phyloP scores from a whole-genome alignment of 805 yeast genomes.

The Tanozyma kutaoensis region DNA sequence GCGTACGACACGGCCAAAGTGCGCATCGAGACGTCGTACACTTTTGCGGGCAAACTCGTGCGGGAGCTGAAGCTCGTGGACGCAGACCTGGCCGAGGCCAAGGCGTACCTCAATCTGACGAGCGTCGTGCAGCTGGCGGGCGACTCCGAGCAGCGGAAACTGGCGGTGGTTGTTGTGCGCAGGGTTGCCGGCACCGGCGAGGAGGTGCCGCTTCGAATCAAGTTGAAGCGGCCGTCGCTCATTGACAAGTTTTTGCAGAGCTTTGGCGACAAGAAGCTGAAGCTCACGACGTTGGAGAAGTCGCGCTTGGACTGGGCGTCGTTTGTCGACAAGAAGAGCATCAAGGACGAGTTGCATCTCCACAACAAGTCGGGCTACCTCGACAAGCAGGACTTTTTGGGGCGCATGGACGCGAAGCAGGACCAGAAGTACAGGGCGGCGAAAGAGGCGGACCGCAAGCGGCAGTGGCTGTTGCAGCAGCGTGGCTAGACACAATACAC shows the following conservation, averaged over 20 bases:
- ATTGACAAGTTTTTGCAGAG: conserved; percentile 64
- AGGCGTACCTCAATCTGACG: conserved; percentile 56
- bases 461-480: background rate
- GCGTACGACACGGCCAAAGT: too few relatives aligned
- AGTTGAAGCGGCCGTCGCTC: conserved; percentile 61
- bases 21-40: conserved; percentile 63
- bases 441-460: conserved; percentile 16
- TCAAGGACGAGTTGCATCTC: conserved; percentile 66
- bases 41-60: conserved; percentile 78
- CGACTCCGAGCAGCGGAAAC: conserved; percentile 5
- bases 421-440: conserved; percentile 37
- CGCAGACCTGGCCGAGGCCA: conserved; percentile 72
- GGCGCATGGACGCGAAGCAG: conserved; percentile 51
- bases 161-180: conserved; percentile 18
- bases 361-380: conserved; percentile 85
- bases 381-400: conserved; percentile 82
- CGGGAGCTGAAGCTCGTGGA: conserved; percentile 73
- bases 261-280: conserved; percentile 47
- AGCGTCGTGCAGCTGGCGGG: conserved; percentile 14
- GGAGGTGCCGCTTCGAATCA: conserved; percentile 27
- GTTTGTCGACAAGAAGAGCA: conserved; percentile 77
- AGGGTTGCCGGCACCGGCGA: conserved; percentile 14
- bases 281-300: conserved; percentile 84
- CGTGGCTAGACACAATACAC: too few relatives aligned
- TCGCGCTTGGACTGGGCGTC: conserved; percentile 91